phyloP scores from a whole-genome alignment of 805 yeast species.

The Pichia insulana region DNA sequence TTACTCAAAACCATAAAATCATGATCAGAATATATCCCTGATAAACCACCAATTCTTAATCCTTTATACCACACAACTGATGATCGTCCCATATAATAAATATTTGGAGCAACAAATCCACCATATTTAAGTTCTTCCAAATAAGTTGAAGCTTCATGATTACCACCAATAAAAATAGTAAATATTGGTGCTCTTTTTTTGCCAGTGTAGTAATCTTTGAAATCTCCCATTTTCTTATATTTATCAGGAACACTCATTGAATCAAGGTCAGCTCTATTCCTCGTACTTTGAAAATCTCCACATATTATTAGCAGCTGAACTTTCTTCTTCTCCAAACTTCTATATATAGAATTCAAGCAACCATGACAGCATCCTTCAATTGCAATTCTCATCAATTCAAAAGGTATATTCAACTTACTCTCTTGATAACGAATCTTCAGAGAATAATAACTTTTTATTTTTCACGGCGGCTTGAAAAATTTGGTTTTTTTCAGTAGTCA shows the following conservation, averaged over 20 bases:
- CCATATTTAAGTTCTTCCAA: conserved; percentile 68
- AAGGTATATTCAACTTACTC: too few species aligned
- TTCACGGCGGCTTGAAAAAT: not conserved
- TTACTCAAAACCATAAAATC: conserved; percentile 35
- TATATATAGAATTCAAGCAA: conserved; percentile 52
- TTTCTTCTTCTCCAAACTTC: conserved; percentile 14
- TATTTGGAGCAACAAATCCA: conserved; percentile 88
- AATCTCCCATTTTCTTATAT: conserved; percentile 71
- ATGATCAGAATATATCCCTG: conserved; percentile 67
- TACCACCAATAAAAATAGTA: conserved; percentile 88
- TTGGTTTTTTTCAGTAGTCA: not conserved
- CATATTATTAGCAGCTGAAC: conserved; percentile 66
- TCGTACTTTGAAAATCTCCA: conserved; percentile 85
- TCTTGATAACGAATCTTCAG: too few species aligned
- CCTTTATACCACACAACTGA: conserved; percentile 73
- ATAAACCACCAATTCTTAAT: conserved; percentile 65
- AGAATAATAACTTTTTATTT: too few species aligned
- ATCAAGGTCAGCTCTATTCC: conserved; percentile 54
- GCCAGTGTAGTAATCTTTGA: conserved; percentile 62
- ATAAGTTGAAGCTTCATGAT: conserved; percentile 85
- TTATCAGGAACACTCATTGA: conserved; percentile 75
- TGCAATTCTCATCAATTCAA: conserved; percentile 36
- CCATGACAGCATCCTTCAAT: conserved; percentile 93
- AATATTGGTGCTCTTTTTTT: conserved; percentile 55
- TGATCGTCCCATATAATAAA: conserved; percentile 74